Conservation (phyloP, 345 rosid genomes). For the Hibiscus trionum region DNA sequence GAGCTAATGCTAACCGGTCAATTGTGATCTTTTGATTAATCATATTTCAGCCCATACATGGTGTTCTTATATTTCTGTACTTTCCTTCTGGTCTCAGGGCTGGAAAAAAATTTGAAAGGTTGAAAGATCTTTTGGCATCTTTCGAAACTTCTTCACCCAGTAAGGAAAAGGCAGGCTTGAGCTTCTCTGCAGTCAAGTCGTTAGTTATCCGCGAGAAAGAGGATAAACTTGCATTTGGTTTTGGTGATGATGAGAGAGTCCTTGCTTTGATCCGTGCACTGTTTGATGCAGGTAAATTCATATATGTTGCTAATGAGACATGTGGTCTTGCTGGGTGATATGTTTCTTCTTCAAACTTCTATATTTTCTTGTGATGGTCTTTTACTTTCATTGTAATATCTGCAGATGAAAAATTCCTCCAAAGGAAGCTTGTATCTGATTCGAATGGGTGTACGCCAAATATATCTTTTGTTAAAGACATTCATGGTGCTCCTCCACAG, state of each 20-base stretch:
- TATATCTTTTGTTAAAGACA: constrained; percentile 59
- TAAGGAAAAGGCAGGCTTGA: constrained; percentile 73
- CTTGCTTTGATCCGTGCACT: constrained; percentile 41
- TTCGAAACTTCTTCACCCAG: constrained; percentile 75
- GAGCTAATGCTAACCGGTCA: not conserved
- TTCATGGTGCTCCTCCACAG: constrained; percentile 79
- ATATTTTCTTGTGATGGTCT: constrained; percentile 19
- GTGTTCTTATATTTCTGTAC: constrained; percentile 11
- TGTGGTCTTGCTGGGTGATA: not conserved
- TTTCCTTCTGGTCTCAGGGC: constrained; percentile 34
- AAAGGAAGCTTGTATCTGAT: constrained; percentile 52
- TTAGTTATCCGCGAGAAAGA: constrained; percentile 91
- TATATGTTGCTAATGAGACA: constrained; percentile 8
- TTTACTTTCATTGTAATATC: constrained; percentile 57
- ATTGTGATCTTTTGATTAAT: constrained; percentile 2
- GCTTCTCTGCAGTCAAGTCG: constrained; percentile 79
- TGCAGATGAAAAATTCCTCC: constrained; percentile 80
- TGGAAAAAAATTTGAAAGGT: constrained; percentile 58
- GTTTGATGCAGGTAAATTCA: constrained; percentile 64
- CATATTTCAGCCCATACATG: constrained; percentile 3
- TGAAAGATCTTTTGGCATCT: constrained; percentile 72
- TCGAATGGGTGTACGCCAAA: constrained; percentile 28
- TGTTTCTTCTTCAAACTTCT: not conserved
- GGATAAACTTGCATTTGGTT: constrained; percentile 48
- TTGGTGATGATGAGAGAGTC: constrained; percentile 63